Conservation (phyloP, 192 early-diverging fungal genomes). For the Physocladia obscura region DNA sequence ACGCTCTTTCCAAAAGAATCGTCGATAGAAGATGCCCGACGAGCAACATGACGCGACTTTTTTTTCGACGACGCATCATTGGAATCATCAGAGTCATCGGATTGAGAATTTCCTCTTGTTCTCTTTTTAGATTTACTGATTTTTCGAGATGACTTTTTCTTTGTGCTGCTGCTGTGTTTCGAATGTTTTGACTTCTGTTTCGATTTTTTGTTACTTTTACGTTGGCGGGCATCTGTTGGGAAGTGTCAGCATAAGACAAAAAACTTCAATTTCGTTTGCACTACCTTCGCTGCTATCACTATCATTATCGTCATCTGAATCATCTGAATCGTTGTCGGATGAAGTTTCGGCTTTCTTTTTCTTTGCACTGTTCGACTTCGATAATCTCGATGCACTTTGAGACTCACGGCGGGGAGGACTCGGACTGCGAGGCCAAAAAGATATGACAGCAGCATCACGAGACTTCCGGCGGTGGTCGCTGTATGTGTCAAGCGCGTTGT, state of each 20-base stretch:
- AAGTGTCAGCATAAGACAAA: background rate
- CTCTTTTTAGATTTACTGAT: slow-evolving; percentile 8
- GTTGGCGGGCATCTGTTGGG: background rate
- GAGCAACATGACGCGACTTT: no score
- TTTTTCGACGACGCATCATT: no score
- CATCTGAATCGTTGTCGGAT: background rate
- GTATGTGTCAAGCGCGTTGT: background rate
- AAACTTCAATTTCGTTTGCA: background rate
- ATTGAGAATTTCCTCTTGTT: background rate
- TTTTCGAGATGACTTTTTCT: background rate
- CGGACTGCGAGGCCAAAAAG: slow-evolving; percentile 16
- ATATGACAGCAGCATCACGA: background rate
- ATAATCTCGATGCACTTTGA: no score
- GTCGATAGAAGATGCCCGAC: no score
- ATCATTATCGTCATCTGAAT: slow-evolving; percentile 5
- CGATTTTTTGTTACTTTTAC: background rate
- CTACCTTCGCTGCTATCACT: background rate
- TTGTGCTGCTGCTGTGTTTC: no score
- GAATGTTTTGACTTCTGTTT: background rate
- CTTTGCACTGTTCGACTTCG: background rate
- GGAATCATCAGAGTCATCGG: no score
- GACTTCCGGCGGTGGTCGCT: background rate
- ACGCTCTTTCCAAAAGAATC: no score
- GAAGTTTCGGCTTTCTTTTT: background rate
- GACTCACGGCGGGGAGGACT: background rate